Evolutionary conservation across 228 moss, liverwort and hornwort genomes (phyloP), one percentile per base, ranked within the genome.

Genomic region (Sphagnum fallax): DNA sequence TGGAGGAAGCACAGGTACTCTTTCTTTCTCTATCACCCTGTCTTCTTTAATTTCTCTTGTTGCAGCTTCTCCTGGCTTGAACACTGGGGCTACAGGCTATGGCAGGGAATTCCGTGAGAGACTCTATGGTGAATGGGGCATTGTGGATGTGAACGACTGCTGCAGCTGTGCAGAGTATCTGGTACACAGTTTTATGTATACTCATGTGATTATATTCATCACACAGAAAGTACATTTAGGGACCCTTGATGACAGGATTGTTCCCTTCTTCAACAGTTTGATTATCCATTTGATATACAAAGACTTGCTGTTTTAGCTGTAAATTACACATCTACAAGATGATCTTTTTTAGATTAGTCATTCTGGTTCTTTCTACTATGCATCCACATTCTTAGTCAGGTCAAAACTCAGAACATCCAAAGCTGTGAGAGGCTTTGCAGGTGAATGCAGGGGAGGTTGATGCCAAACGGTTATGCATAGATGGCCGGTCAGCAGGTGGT

Each of bases 101-200:
- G 95, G 92, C 62, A 89, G 95, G 63, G 85, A 83, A 18, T 95
- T 83, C 78, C 89, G 92, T 66, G 95, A 95, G 78, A 85, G 95
- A 47, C 90, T 95, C 8, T 87, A 87, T 53, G 82, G 89, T 47
- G 73, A 86, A 52, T 95, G 90, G 95, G 95, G 95, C 16, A 49
- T 95, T 72, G 90, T 92, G 59, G 95, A 95, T 77, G 92, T 95
- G 13, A 84, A 85, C 67, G 95, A 95, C 78, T 92, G 90, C 72
- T 92, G 87, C 69, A 89, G 87, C 72, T 92, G 92, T 75, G 95
- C 95, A 15, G 90, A 95, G 74, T 83, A 87, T 75, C 64, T 95
- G 90, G 89, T 95, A 69, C 58, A 10, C 6, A 50, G 9, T 7
- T 47, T 32, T 32, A 32, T 32, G 32, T 32, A 32, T 2, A 32